Base-by-base conservation (phyloP, 441 rosid genomes). In the Euphorbia celastroides region DNA sequence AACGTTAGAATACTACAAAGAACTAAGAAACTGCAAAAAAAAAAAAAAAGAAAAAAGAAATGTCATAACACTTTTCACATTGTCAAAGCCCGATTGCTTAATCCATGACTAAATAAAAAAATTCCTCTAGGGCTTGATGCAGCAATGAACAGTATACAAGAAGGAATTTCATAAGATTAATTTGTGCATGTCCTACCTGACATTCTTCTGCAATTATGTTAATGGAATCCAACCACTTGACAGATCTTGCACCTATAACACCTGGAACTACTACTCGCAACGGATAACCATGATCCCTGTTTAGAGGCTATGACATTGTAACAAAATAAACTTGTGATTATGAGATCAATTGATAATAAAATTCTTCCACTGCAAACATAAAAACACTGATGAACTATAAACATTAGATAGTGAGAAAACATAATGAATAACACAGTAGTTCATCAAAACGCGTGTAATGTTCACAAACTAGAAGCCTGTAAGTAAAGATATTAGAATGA, bases 191-290 rank as follows among this genome's bases (percentile, higher is more conserved):
- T 50, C 38, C 56, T 59, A 90, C 99, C 98, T 92, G 95, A 72
- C 93, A 90, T 73, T 83, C 93, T 78, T 90, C 86, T 30, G 93
- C 93, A 80, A 84, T 78, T 61, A 94, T 64, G 67, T 84, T 82
- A 77, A 94, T 88, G 70, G 89, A 78, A 68, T 92, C 98, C 79
- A 94, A 76, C 99, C 99, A 94, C 79, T 92, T 94, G 74, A 94
- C 99, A 2, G 99, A 95, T 75, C 99, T 97, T 36, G 98, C 98
- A 73, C 95, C 99, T 64, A 95, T 92, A 62, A 90, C 89, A 80
- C 99, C 98, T 2, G 99, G 99, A 70, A 92, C 99, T 74, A 95
- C 71, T 76, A 79, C 95, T 73, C 99, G 81, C 70, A 95, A 56
- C 8, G 99, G 99, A 69, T 82, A 92, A 17, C 98, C 99, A 32